Conservation (phyloP, 352 stramenopile species). For the Albugo candida region DNA sequence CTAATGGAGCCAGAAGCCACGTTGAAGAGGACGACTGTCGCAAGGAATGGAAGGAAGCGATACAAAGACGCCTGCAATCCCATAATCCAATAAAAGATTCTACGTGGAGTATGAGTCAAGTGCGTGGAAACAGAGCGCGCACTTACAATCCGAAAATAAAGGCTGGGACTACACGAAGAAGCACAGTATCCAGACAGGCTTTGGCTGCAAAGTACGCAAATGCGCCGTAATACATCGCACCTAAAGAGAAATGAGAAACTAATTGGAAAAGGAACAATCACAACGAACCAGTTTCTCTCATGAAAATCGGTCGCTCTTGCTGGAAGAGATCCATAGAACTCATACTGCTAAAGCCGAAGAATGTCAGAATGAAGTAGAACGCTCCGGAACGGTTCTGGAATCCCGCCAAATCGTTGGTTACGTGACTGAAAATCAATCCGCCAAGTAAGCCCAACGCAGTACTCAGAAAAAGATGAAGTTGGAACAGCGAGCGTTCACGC, state of each 20-base stretch:
- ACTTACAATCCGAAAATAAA: constrained; percentile 43
- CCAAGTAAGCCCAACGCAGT: constrained; percentile 36
- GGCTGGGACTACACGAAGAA: constrained; percentile 51
- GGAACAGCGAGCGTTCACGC: constrained; percentile 44
- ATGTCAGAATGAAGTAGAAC: constrained; percentile 75
- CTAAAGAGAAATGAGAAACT: constrained; percentile 2
- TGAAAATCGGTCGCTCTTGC: constrained; percentile 44
- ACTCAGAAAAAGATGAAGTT: constrained; percentile 40
- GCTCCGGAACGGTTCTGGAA: constrained; percentile 72
- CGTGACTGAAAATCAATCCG: constrained; percentile 60
- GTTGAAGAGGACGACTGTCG: constrained; percentile 65
- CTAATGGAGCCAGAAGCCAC: constrained; percentile 53
- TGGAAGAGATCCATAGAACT: constrained; percentile 77
- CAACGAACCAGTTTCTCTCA: constrained; percentile 34
- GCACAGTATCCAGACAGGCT: constrained; percentile 40
- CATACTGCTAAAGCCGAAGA: constrained; percentile 70
- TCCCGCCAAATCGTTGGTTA: constrained; percentile 59
- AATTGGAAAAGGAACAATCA: neutral
- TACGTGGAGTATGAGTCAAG: constrained; percentile 1
- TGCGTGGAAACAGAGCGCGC: no score
- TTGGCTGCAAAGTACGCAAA: constrained; percentile 72
- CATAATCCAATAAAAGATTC: constrained; percentile 80
- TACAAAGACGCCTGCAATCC: constrained; percentile 31
- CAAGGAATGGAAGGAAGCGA: constrained; percentile 45
- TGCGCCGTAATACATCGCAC: constrained; percentile 56